A percentile compares a stretch with the other conserved stretches of the same genome.
Conservation (phyloP, 73 alveolate genomes). For the Paramecium bursaria region DNA sequence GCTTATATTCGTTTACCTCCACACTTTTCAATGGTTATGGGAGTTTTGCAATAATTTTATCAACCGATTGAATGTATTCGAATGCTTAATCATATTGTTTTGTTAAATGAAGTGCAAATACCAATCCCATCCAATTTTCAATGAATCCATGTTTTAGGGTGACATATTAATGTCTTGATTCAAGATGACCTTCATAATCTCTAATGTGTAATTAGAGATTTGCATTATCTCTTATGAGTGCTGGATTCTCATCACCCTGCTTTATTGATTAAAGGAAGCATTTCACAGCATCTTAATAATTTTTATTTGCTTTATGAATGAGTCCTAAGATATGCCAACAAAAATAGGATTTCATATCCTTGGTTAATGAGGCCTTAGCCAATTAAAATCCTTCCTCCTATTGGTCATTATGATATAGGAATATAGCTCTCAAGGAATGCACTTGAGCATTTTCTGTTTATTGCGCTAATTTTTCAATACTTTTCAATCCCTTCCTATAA, state of each 20-base stretch:
- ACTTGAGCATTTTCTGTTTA: constrained; percentile 76
- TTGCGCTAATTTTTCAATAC: constrained; percentile 71
- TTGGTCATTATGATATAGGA: constrained; percentile 67
- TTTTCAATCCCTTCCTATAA: constrained; percentile 63
- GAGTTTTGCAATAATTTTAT: constrained; percentile 43
- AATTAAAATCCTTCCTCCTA: constrained; percentile 70
- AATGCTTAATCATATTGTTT: constrained; percentile 78
- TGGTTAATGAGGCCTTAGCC: constrained; percentile 76
- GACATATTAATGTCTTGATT: constrained; percentile 80
- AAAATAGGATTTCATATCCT: constrained; percentile 79
- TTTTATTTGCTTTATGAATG: constrained; percentile 86
- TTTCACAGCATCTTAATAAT: constrained; percentile 90
- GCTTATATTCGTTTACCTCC: constrained; percentile 72
- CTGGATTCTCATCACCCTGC: constrained; percentile 84
- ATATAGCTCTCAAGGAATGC: constrained; percentile 74
- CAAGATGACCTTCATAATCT: constrained; percentile 84
- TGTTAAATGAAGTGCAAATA: constrained; percentile 80
- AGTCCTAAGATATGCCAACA: constrained; percentile 97
- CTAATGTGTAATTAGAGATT: constrained; percentile 85
- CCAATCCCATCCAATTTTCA: constrained; percentile 87
- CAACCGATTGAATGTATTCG: constrained; percentile 67
- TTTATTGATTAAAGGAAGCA: constrained; percentile 84
- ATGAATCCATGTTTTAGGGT: constrained; percentile 76
- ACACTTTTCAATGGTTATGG: constrained; percentile 39
- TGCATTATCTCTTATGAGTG: constrained; percentile 87